Conservation (phyloP, 768 basidiomycete genomes). For the Ephemerocybe angulata region DNA sequence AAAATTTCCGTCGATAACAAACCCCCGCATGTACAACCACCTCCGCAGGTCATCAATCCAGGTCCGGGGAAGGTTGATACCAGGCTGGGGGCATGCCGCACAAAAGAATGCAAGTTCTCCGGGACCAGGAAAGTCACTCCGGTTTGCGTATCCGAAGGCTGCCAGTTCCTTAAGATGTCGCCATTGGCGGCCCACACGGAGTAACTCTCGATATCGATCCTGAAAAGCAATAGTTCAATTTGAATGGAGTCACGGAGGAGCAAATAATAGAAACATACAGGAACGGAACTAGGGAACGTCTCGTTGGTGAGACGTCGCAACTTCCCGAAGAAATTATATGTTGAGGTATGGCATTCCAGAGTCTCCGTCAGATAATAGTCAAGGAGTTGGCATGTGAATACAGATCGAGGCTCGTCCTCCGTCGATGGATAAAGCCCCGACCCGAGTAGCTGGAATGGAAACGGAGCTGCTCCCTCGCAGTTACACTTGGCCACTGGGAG, state of each 20-base stretch:
- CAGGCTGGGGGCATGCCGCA: constrained; percentile 16
- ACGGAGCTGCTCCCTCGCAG: neutral
- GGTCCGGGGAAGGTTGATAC: constrained; percentile 12
- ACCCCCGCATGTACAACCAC: neutral
- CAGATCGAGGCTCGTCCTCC: constrained; percentile 7
- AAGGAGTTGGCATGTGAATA: constrained; percentile 15
- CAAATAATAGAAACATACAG: neutral
- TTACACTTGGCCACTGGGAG: constrained; percentile 6
- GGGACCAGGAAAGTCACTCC: neutral
- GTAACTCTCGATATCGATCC: constrained; percentile 17
- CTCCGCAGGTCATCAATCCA: constrained; percentile 9
- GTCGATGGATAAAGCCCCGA: constrained; percentile 14
- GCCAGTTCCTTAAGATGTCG: constrained; percentile 13
- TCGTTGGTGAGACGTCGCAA: constrained; percentile 15
- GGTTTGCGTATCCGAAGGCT: constrained; percentile 12
- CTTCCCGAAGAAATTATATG: constrained; percentile 17
- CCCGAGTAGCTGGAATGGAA: constrained; percentile 4
- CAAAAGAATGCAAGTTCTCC: constrained; percentile 17
- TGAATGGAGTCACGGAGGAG: neutral
- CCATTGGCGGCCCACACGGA: constrained; percentile 13
- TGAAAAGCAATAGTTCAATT: neutral
- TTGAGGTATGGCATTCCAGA: constrained; percentile 18
- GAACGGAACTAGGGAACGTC: constrained; percentile 9
- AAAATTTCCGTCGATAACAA: constrained; percentile 14
- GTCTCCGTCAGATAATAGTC: constrained; percentile 12